Conservation (phyloP, 1,284 basidiomycete genomes). For the Moesziomyces aphidis region DNA sequence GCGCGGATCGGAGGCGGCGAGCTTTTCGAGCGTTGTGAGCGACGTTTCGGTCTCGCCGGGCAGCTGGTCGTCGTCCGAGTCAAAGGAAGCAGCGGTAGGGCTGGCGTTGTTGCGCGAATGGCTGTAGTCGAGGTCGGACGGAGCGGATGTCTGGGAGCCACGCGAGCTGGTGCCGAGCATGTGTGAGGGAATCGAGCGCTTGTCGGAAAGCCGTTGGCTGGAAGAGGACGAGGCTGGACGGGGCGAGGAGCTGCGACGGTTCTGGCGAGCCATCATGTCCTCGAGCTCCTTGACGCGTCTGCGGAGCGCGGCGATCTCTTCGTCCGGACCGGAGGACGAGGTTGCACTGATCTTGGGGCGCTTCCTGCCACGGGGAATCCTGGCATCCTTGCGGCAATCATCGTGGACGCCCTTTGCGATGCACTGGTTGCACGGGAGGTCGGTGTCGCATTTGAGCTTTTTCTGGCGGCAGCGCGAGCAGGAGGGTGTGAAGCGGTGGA, state of each 20-base stretch:
- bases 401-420: slow-evolving; percentile 49
- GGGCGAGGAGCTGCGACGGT: not conserved
- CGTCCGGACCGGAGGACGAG: slow-evolving; percentile 16
- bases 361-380: slow-evolving; percentile 51
- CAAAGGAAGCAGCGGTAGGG: slow-evolving; percentile 12
- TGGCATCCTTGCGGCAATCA: slow-evolving; percentile 49
- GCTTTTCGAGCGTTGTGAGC: slow-evolving; percentile 35
- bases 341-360: slow-evolving; percentile 20
- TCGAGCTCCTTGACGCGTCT: slow-evolving; percentile 41
- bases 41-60: slow-evolving; percentile 36
- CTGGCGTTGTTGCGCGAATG: slow-evolving; percentile 20
- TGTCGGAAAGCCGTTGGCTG: slow-evolving; percentile 13
- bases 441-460: slow-evolving; percentile 54
- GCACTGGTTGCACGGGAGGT: slow-evolving; percentile 52
- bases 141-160: slow-evolving; percentile 20
- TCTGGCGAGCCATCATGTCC: slow-evolving; percentile 5
- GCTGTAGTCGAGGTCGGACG: slow-evolving; percentile 19
- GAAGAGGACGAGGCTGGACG: slow-evolving; percentile 15
- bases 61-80: slow-evolving; percentile 31
- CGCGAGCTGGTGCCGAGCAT: slow-evolving; percentile 29
- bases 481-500: slow-evolving; percentile 42
- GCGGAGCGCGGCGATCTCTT: slow-evolving; percentile 36
- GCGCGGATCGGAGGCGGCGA: slow-evolving; percentile 42
- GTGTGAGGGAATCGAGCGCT: slow-evolving; percentile 14
- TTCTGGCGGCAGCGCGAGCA: slow-evolving; percentile 50